phyloP scores from a whole-genome alignment of 305 asterid genomes.

The Solanum hybrid region DNA sequence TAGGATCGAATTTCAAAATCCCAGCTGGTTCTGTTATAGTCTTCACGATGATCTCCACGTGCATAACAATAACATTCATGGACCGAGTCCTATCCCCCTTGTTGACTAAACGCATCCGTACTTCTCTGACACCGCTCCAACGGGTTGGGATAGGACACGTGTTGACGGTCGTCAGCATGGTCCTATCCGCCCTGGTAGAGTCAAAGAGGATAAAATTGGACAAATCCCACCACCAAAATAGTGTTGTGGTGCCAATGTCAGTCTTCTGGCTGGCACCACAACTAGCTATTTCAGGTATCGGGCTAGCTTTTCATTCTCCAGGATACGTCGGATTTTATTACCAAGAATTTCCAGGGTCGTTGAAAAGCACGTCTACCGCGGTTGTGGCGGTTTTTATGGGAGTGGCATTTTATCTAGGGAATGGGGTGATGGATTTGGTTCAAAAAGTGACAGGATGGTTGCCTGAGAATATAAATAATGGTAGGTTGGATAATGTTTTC shows the following conservation, averaged over 20 bases:
- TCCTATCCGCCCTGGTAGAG: constrained; percentile 51
- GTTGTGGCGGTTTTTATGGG: constrained; percentile 62
- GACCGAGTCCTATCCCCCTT: constrained; percentile 41
- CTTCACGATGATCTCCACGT: constrained; percentile 50
- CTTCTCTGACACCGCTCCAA: constrained; percentile 46
- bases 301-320: constrained; percentile 75
- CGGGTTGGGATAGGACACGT: constrained; percentile 59
- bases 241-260: constrained; percentile 35
- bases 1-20: constrained; percentile 37
- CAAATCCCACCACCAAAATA: neutral
- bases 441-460: constrained; percentile 47
- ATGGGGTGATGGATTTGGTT: constrained; percentile 39
- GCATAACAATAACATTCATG: constrained; percentile 28
- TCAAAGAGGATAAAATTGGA: constrained; percentile 34
- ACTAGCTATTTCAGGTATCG: constrained; percentile 57
- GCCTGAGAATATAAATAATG: constrained; percentile 59
- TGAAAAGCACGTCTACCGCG: constrained; percentile 62
- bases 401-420: constrained; percentile 49
- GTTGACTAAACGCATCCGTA: constrained; percentile 16
- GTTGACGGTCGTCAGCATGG: constrained; percentile 58
- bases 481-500: constrained; percentile 61
- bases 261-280: constrained; percentile 68
- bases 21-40: constrained; percentile 62
- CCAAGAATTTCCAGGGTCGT: constrained; percentile 56
- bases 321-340: constrained; percentile 55